Conservation (phyloP, 768 basidiomycete species). For the Tricholoma sp. region DNA sequence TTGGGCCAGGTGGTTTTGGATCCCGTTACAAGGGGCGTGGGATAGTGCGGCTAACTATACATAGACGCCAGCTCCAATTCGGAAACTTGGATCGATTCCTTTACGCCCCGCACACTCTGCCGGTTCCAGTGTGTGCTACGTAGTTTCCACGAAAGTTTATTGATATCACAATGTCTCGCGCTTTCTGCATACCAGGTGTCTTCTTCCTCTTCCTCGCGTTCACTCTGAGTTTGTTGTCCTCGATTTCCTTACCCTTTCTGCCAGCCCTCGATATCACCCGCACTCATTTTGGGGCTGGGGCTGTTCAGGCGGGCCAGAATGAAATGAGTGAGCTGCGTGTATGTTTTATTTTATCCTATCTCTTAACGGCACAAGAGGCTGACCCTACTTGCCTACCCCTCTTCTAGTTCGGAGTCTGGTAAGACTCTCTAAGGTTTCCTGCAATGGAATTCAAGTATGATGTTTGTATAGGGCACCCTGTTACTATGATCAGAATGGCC, state of each 20-base stretch:
- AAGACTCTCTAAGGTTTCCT: constrained; percentile 8
- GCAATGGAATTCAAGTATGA: background rate
- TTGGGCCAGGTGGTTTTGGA: too few species aligned
- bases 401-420: constrained; percentile 70
- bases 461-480: constrained; percentile 52
- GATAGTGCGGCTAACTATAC: background rate
- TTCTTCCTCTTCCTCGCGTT: constrained; percentile 52
- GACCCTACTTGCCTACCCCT: constrained; percentile 4
- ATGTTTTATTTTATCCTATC: constrained; percentile 22
- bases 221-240: constrained; percentile 60
- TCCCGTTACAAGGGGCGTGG: constrained; percentile 7
- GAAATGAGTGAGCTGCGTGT: constrained; percentile 49
- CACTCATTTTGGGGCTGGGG: constrained; percentile 38
- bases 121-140: constrained; percentile 1
- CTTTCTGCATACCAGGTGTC: constrained; percentile 57
- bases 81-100: background rate
- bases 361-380: background rate
- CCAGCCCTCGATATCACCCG: constrained; percentile 64
- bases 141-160: background rate
- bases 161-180: constrained; percentile 13
- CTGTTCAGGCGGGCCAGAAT: constrained; percentile 16
- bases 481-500: constrained; percentile 37
- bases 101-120: background rate
- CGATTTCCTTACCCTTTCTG: constrained; percentile 68
- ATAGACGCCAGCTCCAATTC: background rate